Base-by-base conservation (phyloP, 2,329 filamentous ascomycete species). In the Huntiella bhutanensis region DNA sequence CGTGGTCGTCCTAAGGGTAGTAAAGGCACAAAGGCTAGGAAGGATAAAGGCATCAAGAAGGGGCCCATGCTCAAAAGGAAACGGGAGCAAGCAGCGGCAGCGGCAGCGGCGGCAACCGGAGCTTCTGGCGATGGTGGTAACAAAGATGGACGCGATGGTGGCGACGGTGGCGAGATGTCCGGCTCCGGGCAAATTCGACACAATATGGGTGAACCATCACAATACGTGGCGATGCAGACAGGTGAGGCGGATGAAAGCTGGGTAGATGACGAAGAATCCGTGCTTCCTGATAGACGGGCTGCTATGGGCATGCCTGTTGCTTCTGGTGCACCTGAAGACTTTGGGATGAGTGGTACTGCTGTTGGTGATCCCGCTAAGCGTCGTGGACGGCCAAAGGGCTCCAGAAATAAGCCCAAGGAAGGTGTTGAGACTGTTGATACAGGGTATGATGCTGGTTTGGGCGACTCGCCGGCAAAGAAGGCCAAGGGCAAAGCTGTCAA, bases 351-450 rank as follows among this genome's bases (percentile, higher is more conserved):
- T 16, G 19, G 39, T 11, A 45, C 41, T 7, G 36, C 43, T 13
- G 40, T 46, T 19, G 33, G 38, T 19, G 43, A 49, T 16, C 43
- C 56, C 16, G 43, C 56, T 33, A 72, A 67, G 53, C 63, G 70
- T 43, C 63, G 71, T 51, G 71, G 72, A 12, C 62, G 72, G 13
- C 71, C 72, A 5, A 75, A 73, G 52, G 72, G 66, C 0, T 66
- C 66, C 11, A 68, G 63, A 50, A 66, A 64, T 45, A 63, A 64
- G 28, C 55, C 58, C 12, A 66, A 60, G 47, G 51, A 57, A 5
- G 51, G 44, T 3, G 15, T 28, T 17, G 46, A 45, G 16, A 4
- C 35, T 8, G 32, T 12, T 32, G 43, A 46, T 12, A 7, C 39
- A 11, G 35, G 34, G 3, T 32, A 45, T 11, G 52, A 48, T 13